Conservation (phyloP, 139 green algal species). For the Chlorella sp. region DNA sequence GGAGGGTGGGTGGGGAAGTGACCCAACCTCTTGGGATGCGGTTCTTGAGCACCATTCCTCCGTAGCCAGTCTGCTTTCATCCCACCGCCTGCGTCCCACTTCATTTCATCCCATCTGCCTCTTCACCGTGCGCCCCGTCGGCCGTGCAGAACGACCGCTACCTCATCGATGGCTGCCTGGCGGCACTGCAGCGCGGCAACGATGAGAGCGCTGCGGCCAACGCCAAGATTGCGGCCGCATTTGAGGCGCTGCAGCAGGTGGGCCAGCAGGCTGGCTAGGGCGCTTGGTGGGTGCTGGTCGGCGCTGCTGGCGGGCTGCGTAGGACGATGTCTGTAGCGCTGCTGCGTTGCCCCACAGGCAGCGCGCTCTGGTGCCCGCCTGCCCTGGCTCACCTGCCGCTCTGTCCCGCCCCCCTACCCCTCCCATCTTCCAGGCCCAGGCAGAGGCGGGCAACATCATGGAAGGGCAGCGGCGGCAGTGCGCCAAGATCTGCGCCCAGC, state of each 20-base stretch:
- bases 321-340: background rate
- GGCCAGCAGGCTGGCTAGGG: background rate
- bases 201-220: background rate
- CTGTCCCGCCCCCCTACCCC: no score
- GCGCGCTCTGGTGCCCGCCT: background rate
- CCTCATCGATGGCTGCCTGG: slow-evolving; percentile 23
- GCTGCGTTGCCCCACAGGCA: background rate
- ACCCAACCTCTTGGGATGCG: no score
- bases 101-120: background rate
- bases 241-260: slow-evolving; percentile 1
- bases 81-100: background rate
- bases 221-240: background rate
- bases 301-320: background rate
- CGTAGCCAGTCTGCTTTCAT: no score
- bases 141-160: slow-evolving; percentile 23
- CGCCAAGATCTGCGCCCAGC: slow-evolving; percentile 12
- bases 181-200: slow-evolving; percentile 24
- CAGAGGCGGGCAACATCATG: slow-evolving; percentile 16
- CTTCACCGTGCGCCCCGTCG: no score
- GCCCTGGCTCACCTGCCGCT: background rate
- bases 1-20: no score
- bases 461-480: slow-evolving; percentile 21
- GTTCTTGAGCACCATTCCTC: background rate
- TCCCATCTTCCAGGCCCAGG: background rate
- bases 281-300: no score